These are phyloP conservation scores for Populus euphratica DNA, from an alignment of 345 rosid species.

Conservation along the genomic window DNA sequence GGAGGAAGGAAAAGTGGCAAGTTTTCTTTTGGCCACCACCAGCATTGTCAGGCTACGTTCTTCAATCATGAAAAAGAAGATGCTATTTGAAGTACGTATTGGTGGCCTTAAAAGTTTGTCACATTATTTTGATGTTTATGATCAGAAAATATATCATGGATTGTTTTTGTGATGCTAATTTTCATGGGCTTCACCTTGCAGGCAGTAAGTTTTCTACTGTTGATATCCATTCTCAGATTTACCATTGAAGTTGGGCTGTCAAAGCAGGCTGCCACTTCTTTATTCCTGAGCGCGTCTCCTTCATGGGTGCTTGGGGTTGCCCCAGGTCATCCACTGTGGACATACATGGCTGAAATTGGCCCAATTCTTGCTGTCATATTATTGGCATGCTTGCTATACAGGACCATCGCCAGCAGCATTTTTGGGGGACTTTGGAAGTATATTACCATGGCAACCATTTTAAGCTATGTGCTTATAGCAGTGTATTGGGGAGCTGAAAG, in stretches of 20 bases:
- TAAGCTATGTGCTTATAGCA: constrained; percentile 64
- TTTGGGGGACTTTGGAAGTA: constrained; percentile 40
- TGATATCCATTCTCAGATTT: constrained; percentile 60
- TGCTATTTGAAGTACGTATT: constrained; percentile 59
- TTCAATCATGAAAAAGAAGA: constrained; percentile 51
- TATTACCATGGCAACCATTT: constrained; percentile 47
- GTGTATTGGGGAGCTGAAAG: constrained; percentile 70
- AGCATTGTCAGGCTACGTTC: constrained; percentile 60
- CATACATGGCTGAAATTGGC: constrained; percentile 42
- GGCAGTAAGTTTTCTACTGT: constrained; percentile 63
- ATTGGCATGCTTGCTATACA: constrained; percentile 48
- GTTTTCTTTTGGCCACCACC: constrained; percentile 81
- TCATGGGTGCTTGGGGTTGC: constrained; percentile 71
- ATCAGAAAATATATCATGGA: not conserved
- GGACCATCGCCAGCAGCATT: constrained; percentile 22
- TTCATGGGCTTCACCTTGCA: constrained; percentile 30
- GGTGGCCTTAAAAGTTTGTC: constrained; percentile 2
- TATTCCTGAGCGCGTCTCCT: constrained; percentile 60
- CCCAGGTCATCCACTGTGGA: constrained; percentile 49
- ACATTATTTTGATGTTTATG: not conserved
- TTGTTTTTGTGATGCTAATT: constrained; percentile 21
- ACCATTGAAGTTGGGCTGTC: constrained; percentile 79
- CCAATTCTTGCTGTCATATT: constrained; percentile 46
- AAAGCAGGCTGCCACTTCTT: constrained; percentile 91
- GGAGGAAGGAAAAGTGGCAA: constrained; percentile 96